Conservation (phyloP, 1,284 basidiomycete species). For the Fomitopsis palustris region DNA sequence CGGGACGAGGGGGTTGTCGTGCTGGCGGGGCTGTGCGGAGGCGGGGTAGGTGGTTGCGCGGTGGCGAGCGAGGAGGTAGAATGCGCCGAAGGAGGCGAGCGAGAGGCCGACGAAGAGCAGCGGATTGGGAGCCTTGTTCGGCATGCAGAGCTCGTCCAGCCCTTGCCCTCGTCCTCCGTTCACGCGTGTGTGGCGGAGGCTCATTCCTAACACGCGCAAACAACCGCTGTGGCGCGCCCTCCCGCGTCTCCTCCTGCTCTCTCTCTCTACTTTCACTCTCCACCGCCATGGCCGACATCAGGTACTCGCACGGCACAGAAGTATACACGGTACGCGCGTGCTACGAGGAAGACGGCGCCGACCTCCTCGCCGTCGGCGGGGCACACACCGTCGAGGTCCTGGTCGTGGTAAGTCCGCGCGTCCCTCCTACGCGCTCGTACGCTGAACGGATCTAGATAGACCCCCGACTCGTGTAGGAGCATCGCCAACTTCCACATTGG, state of each 20-base stretch:
- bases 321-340: conserved; percentile 62
- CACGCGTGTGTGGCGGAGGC: conserved; percentile 8
- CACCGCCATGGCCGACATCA: conserved; percentile 46
- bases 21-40: conserved; percentile 57
- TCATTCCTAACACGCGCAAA: conserved; percentile 20
- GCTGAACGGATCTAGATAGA: conserved; percentile 24
- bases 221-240: background rate
- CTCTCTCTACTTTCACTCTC: background rate
- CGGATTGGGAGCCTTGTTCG: conserved; percentile 54
- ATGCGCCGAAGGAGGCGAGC: conserved; percentile 51
- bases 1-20: conserved; percentile 64
- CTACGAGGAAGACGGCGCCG: conserved; percentile 56
- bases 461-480: conserved; percentile 36
- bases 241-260: background rate
- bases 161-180: conserved; percentile 3
- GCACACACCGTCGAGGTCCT: conserved; percentile 69
- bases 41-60: conserved; percentile 58
- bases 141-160: conserved; percentile 14
- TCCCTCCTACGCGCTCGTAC: conserved; percentile 12
- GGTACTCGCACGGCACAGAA: conserved; percentile 51
- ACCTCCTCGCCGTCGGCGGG: conserved; percentile 68
- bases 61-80: conserved; percentile 50
- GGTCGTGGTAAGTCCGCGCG: conserved; percentile 47
- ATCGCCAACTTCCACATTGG: conserved; percentile 75
- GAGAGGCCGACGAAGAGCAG: conserved; percentile 54